Evolutionary conservation across 768 basidiomycete genomes (phyloP).

Genomic region (Boletus sp.): DNA sequence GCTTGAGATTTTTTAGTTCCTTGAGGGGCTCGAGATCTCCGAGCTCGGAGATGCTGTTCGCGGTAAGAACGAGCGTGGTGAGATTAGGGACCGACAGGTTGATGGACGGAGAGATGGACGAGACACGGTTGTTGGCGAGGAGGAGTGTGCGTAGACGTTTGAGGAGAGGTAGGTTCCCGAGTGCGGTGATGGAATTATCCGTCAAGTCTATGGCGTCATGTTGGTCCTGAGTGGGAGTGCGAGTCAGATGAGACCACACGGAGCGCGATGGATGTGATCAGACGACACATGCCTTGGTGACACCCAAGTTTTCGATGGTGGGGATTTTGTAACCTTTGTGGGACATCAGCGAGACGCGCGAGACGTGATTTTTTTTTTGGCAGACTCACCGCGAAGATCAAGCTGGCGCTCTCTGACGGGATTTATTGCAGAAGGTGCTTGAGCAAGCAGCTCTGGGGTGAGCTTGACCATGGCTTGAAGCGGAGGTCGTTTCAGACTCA

Average conservation of each 20-base stretch:
- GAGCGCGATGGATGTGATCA: constrained; percentile 11
- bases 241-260: constrained; percentile 15
- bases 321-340: constrained; percentile 86
- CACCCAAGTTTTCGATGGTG: constrained; percentile 93
- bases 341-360: constrained; percentile 12
- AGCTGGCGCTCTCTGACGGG: constrained; percentile 87
- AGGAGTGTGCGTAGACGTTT: constrained; percentile 81
- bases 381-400: constrained; percentile 74
- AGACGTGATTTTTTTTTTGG: constrained; percentile 13
- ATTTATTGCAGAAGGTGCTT: constrained; percentile 73
- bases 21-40: constrained; percentile 84
- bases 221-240: constrained; percentile 59
- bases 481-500: constrained; percentile 35
- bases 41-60: constrained; percentile 75
- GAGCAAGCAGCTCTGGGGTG: constrained; percentile 89
- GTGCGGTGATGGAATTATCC: constrained; percentile 79
- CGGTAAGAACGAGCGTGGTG: constrained; percentile 76
- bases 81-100: constrained; percentile 84
- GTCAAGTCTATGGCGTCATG: constrained; percentile 93
- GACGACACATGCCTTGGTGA: constrained; percentile 64
- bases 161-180: constrained; percentile 85
- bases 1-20: constrained; percentile 70
- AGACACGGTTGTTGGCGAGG: constrained; percentile 87
- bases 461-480: constrained; percentile 68
- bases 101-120: constrained; percentile 77